Conservation (phyloP, 495 filamentous ascomycete species). For the Oleoguttula mirabilis region DNA sequence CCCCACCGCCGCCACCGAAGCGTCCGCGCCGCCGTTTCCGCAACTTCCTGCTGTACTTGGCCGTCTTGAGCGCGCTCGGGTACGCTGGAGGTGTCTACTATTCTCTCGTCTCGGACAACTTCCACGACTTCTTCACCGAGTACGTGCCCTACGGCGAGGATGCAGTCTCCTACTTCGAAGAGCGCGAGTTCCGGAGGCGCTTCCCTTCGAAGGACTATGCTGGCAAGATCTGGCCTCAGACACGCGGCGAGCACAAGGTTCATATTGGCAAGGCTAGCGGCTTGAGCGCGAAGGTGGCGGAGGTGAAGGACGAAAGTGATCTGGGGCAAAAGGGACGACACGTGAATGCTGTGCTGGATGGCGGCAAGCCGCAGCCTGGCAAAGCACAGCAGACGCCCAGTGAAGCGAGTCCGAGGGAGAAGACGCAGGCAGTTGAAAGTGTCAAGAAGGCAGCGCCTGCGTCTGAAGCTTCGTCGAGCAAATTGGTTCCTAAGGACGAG, state of each 20-base stretch:
- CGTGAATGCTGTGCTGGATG: slow-evolving; percentile 26
- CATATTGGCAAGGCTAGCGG: slow-evolving; percentile 79
- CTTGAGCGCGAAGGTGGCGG: slow-evolving; percentile 66
- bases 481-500: slow-evolving; percentile 9
- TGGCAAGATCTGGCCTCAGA: slow-evolving; percentile 30
- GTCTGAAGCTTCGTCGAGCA: slow-evolving; percentile 13
- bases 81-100: slow-evolving; percentile 86
- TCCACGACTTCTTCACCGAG: slow-evolving; percentile 98
- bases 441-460: slow-evolving; percentile 14
- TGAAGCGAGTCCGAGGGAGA: slow-evolving; percentile 5
- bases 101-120: slow-evolving; percentile 86
- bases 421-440: slow-evolving; percentile 9
- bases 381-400: slow-evolving; percentile 7
- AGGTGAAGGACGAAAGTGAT: slow-evolving; percentile 33
- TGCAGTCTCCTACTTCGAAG: slow-evolving; percentile 91
- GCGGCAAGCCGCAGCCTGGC: slow-evolving; percentile 7
- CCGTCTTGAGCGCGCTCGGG: slow-evolving; percentile 58
- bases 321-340: slow-evolving; percentile 25
- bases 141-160: slow-evolving; percentile 93
- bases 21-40: slow-evolving; percentile 68
- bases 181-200: slow-evolving; percentile 81
- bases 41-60: slow-evolving; percentile 57
- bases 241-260: slow-evolving; percentile 49
- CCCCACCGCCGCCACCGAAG: slow-evolving; percentile 22
- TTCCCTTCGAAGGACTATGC: slow-evolving; percentile 59